Evolutionary conservation across 306 rosid genomes (phyloP).

Genomic region (Hylodesmum podocarpum): DNA sequence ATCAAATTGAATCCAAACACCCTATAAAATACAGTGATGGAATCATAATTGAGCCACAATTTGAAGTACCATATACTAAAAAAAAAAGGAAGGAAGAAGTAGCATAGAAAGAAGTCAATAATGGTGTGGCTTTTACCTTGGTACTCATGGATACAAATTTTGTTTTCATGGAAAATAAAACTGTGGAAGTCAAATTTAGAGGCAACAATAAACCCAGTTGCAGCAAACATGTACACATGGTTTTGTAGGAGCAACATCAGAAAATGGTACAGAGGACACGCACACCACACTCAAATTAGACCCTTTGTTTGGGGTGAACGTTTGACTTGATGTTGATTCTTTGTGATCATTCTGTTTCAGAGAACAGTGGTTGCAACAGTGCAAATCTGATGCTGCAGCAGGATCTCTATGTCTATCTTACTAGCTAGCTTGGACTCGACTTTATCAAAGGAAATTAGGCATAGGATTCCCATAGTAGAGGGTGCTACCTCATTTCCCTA

Average conservation of each 20-base stretch:
- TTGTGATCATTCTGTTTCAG: constrained; percentile 24
- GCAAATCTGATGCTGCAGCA: not conserved
- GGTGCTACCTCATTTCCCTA: not conserved
- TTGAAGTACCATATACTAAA: not conserved
- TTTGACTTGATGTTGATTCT: constrained; percentile 10
- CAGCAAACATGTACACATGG: constrained; percentile 6
- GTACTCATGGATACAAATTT: not conserved
- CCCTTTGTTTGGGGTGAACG: not conserved
- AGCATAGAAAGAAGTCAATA: not conserved
- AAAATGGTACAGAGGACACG: not conserved
- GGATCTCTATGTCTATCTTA: not conserved
- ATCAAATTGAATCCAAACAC: too few species aligned
- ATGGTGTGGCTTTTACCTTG: not conserved
- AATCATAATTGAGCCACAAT: not conserved
- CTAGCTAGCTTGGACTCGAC: not conserved
- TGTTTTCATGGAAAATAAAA: not conserved
- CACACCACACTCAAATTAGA: not conserved
- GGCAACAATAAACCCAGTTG: not conserved
- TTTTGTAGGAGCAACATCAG: not conserved
- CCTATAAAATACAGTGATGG: too few species aligned
- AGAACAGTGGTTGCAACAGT: constrained; percentile 14
- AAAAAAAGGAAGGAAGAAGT: not conserved
- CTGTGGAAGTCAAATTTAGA: constrained; percentile 1
- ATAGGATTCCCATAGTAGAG: constrained; percentile 28
- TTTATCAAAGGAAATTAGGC: not conserved